Conservation (phyloP, 2,329 filamentous ascomycete species). For the Gyromitra esculenta region DNA sequence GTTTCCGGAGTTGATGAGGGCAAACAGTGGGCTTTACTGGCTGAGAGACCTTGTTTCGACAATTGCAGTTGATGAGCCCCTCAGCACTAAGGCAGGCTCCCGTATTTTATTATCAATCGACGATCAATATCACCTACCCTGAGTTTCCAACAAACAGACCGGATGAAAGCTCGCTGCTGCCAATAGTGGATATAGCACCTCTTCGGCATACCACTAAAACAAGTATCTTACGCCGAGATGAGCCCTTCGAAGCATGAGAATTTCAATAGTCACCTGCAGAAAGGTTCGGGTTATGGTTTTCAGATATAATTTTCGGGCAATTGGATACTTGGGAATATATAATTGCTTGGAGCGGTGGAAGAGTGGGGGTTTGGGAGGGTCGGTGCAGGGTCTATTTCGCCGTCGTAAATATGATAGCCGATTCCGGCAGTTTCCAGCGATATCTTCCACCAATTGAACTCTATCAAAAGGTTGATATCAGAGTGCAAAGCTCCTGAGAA, state of each 20-base stretch:
- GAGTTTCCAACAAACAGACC: slow-evolving; percentile 18
- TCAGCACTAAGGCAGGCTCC: background rate
- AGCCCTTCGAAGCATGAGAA: background rate
- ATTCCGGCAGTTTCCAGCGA: background rate
- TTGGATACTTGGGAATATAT: background rate
- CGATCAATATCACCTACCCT: slow-evolving; percentile 5
- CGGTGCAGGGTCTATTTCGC: background rate
- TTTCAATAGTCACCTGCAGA: background rate
- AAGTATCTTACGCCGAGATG: background rate
- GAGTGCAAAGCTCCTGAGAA: background rate
- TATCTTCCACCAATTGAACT: background rate
- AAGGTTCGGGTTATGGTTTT: background rate
- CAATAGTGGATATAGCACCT: background rate
- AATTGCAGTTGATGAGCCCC: background rate
- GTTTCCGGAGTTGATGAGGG: background rate
- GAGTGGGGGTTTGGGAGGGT: slow-evolving; percentile 1
- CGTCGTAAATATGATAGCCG: background rate
- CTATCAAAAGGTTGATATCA: slow-evolving; percentile 1
- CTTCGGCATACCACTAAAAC: background rate
- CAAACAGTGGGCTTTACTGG: background rate
- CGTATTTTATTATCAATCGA: slow-evolving; percentile 3
- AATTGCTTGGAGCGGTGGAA: background rate
- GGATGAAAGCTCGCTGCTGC: slow-evolving; percentile 16
- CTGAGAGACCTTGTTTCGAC: background rate
- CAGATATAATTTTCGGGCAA: background rate